These are phyloP conservation scores for Candida sphagnicola DNA, from an alignment of 805 yeast species.

Conservation along the genomic window DNA sequence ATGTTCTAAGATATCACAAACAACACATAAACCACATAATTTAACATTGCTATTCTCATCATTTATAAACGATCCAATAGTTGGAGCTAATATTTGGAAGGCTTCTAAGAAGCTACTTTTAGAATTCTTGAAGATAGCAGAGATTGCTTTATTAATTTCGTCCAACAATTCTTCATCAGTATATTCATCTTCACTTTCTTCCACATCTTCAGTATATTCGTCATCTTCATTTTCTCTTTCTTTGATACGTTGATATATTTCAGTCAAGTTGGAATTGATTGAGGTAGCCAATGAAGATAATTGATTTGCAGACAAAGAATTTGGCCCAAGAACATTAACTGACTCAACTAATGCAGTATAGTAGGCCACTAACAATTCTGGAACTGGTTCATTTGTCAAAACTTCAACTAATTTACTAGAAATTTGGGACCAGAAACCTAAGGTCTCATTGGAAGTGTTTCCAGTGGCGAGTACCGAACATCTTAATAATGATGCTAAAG, in stretches of 20 bases:
- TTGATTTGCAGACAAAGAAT: slow-evolving; percentile 53
- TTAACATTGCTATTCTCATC: slow-evolving; percentile 67
- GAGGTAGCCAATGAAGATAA: slow-evolving; percentile 55
- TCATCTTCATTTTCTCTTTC: slow-evolving; percentile 74
- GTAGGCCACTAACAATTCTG: slow-evolving; percentile 76
- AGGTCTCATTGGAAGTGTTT: slow-evolving; percentile 55
- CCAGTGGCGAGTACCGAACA: slow-evolving; percentile 57
- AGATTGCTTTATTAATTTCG: slow-evolving; percentile 74
- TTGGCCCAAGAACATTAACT: slow-evolving; percentile 62
- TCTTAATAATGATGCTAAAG: slow-evolving; percentile 72
- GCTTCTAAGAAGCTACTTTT: slow-evolving; percentile 57
- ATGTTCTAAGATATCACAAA: slow-evolving; percentile 77
- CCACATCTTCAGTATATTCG: slow-evolving; percentile 83
- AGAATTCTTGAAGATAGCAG: slow-evolving; percentile 63
- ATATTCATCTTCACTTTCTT: slow-evolving; percentile 77
- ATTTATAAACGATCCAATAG: slow-evolving; percentile 55
- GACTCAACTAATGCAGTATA: slow-evolving; percentile 69
- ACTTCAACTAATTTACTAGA: slow-evolving; percentile 65
- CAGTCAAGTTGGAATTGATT: slow-evolving; percentile 57
- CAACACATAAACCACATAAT: slow-evolving; percentile 73
- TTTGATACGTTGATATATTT: slow-evolving; percentile 65
- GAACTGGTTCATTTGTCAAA: slow-evolving; percentile 72
- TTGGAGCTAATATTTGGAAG: slow-evolving; percentile 62
- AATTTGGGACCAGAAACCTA: slow-evolving; percentile 68
- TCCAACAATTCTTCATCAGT: slow-evolving; percentile 89